A percentile compares a stretch with the other conserved stretches of the same genome.
Conservation (phyloP, 1,284 basidiomycete species). For the Rhodotorula sp. region DNA sequence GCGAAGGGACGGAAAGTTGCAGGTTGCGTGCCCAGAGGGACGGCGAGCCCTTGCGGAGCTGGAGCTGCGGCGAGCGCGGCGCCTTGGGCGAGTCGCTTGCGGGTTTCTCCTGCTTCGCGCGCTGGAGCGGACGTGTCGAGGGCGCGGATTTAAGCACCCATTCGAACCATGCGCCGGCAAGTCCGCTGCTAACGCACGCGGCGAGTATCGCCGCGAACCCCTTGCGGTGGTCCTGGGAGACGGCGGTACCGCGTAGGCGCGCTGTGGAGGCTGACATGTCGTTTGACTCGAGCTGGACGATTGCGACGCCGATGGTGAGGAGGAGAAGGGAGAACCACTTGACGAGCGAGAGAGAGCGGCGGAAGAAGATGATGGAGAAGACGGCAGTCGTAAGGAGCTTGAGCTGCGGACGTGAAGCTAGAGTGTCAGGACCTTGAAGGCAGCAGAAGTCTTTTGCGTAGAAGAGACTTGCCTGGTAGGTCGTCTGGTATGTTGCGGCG, state of each 20-base stretch:
- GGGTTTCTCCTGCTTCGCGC: not conserved
- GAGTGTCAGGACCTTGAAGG: no score
- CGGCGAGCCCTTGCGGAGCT: constrained; percentile 11
- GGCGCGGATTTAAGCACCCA: constrained; percentile 17
- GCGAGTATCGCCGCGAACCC: constrained; percentile 43
- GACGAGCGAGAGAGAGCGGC: constrained; percentile 23
- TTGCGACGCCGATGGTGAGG: constrained; percentile 37
- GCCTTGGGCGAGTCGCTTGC: not conserved
- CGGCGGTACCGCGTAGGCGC: not conserved
- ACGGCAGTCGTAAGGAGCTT: constrained; percentile 47
- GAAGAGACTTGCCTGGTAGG: constrained; percentile 45
- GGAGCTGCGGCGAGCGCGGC: not conserved
- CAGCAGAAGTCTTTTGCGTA: no score
- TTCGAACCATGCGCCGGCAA: constrained; percentile 46
- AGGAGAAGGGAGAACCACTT: constrained; percentile 44
- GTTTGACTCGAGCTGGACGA: constrained; percentile 21
- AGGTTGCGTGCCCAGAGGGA: constrained; percentile 41
- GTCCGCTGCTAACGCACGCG: constrained; percentile 42
- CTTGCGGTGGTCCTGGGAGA: constrained; percentile 17
- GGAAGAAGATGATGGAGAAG: constrained; percentile 45
- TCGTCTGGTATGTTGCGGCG: constrained; percentile 44
- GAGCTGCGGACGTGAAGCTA: constrained; percentile 27
- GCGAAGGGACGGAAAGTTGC: constrained; percentile 43
- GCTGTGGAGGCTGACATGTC: constrained; percentile 4
- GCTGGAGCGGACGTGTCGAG: not conserved